Evolutionary conservation across 371 early-diverging fungal species (phyloP).

Genomic region (Rhizomucor pusillus): DNA sequence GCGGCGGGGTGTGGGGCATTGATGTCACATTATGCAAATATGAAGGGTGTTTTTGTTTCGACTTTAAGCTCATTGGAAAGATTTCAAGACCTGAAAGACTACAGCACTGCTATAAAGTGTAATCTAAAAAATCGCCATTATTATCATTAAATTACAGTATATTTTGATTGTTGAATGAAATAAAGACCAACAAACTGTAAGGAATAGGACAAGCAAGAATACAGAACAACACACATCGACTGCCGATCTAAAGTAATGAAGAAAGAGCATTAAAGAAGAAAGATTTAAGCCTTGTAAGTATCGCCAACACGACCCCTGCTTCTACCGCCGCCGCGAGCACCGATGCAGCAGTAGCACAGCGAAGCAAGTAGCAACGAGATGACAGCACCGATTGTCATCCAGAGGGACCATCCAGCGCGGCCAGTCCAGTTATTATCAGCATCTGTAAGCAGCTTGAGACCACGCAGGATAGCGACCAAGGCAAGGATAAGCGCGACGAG

Average conservation of each 20-base stretch:
- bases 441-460: constrained; percentile 13
- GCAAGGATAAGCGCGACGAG: constrained; percentile 27
- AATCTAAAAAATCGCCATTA: too few species aligned
- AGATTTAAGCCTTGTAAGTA: not conserved
- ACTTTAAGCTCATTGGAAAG: too few species aligned
- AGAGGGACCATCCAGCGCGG: constrained; percentile 29
- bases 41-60: too few species aligned
- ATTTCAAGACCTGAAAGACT: too few species aligned
- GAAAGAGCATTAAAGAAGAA: not conserved
- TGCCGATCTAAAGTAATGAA: too few species aligned
- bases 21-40: constrained; percentile 1
- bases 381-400: constrained; percentile 31
- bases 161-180: too few species aligned
- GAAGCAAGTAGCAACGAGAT: not conserved
- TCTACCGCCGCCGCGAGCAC: not conserved
- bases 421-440: constrained; percentile 19
- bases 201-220: too few species aligned
- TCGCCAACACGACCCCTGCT: not conserved
- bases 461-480: constrained; percentile 21
- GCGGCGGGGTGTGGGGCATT: too few species aligned
- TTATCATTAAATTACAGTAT: too few species aligned
- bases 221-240: too few species aligned
- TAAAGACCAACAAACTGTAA: too few species aligned
- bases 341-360: constrained; percentile 2
- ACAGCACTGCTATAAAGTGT: too few species aligned